phyloP scores from a whole-genome alignment of 2,329 filamentous ascomycete genomes.

The Periconia digitata region DNA sequence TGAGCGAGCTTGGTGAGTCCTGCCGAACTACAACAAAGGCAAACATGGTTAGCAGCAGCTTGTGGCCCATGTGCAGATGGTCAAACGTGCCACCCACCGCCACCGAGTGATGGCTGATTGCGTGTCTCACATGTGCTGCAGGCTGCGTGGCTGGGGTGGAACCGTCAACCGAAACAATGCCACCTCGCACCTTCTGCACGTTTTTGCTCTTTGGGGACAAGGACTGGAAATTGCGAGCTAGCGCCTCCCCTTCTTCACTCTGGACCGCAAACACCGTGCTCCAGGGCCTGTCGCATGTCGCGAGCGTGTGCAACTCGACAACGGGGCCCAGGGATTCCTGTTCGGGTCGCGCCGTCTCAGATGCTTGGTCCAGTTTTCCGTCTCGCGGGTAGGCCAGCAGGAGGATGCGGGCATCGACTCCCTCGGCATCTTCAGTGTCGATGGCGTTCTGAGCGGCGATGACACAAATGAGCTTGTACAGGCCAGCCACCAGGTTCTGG shows the following conservation, averaged over 20 bases:
- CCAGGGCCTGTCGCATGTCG: conserved; percentile 60
- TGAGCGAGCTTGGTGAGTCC: conserved; percentile 56
- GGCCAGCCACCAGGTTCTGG: conserved; percentile 71
- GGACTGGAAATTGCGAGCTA: conserved; percentile 53
- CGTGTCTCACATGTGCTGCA: conserved; percentile 1
- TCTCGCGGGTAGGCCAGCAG: conserved; percentile 64
- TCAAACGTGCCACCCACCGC: conserved; percentile 95
- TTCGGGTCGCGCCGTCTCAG: conserved; percentile 28
- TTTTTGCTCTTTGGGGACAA: conserved; percentile 27
- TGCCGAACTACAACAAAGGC: conserved; percentile 64
- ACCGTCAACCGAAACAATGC: conserved; percentile 31
- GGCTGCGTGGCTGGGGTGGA: conserved; percentile 4
- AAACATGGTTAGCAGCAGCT: conserved; percentile 89
- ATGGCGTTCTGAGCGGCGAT: conserved; percentile 67
- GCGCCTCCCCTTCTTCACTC: conserved; percentile 62
- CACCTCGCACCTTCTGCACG: conserved; percentile 39
- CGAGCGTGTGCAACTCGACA: conserved; percentile 52
- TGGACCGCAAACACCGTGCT: conserved; percentile 65
- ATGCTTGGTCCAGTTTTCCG: conserved; percentile 25
- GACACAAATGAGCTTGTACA: conserved; percentile 77
- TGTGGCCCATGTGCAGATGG: conserved; percentile 92
- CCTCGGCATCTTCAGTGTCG: conserved; percentile 66
- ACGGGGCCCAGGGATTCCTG: conserved; percentile 51
- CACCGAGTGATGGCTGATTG: conserved; percentile 60
- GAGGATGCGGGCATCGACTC: conserved; percentile 75